Percentiles rank a stretch among this genome's conserved stretches.
These are phyloP conservation scores for Colletotrichum liaoningense DNA, from an alignment of 2,329 filamentous ascomycete species.

Conservation along the genomic window DNA sequence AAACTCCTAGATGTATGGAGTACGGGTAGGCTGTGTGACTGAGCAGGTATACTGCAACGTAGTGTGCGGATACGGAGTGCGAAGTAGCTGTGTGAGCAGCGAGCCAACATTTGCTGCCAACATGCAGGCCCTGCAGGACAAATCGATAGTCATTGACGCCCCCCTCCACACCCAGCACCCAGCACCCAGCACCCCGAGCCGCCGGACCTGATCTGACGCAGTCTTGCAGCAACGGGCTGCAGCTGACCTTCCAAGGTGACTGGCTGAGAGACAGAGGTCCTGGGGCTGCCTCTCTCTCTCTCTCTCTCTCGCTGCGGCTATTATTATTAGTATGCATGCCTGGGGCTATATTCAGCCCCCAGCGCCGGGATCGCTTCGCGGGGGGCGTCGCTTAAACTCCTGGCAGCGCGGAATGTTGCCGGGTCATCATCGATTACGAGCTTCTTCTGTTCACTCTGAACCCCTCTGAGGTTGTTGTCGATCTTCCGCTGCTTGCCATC, in stretches of 20 bases:
- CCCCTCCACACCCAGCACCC: not conserved
- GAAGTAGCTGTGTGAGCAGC: no score
- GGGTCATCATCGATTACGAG: not conserved
- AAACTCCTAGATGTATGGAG: no score
- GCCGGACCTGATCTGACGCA: constrained; percentile 13
- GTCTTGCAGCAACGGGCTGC: constrained; percentile 8
- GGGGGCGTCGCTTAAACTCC: not conserved
- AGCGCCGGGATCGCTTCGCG: constrained; percentile 1
- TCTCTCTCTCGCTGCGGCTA: not conserved
- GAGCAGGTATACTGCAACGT: no score
- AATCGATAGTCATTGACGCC: constrained; percentile 25
- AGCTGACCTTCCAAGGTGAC: not conserved
- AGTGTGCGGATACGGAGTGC: no score
- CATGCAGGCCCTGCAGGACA: constrained; percentile 13
- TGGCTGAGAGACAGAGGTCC: not conserved
- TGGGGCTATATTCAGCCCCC: constrained; percentile 11
- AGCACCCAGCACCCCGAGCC: constrained; percentile 7
- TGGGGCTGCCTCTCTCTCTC: not conserved
- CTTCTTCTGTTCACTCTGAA: not conserved
- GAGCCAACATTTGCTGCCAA: not conserved
- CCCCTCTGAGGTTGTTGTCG: not conserved
- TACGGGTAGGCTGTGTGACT: no score
- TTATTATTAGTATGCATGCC: constrained; percentile 11
- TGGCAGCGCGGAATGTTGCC: not conserved
- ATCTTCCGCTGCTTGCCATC: not conserved